Conservation (phyloP, 441 rosid species). For the Adansonia grandidieri region DNA sequence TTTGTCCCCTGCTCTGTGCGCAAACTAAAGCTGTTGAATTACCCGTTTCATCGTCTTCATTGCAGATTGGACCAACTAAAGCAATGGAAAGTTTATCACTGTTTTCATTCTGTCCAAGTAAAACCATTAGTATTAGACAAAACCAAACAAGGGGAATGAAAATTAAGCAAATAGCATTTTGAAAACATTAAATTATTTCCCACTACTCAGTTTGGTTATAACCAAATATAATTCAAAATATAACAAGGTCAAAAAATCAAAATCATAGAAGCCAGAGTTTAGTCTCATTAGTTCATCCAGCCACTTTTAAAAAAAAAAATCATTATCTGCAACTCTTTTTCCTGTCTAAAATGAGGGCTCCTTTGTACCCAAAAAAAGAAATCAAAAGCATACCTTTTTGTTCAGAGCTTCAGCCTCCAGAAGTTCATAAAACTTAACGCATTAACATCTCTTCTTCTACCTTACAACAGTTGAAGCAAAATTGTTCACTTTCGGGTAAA, state of each 20-base stretch:
- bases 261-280: too few relatives aligned
- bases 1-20: not conserved
- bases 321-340: not conserved
- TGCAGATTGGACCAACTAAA: constrained; percentile 4
- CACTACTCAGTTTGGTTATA: not conserved
- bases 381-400: constrained; percentile 45
- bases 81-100: constrained; percentile 15
- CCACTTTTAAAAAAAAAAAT: not conserved
- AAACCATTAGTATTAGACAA: not conserved
- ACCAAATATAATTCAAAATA: not conserved
- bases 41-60: constrained; percentile 14
- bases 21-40: not conserved
- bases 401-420: constrained; percentile 49
- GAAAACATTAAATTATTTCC: too few relatives aligned
- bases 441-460: too few relatives aligned
- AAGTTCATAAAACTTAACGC: constrained; percentile 19
- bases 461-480: too few relatives aligned
- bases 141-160: not conserved
- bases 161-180: too few relatives aligned
- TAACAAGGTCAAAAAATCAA: not conserved
- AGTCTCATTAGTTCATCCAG: not conserved
- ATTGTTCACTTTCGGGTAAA: too few relatives aligned
- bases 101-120: constrained; percentile 34
- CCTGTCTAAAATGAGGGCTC: not conserved
- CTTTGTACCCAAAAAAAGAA: not conserved